Evolutionary conservation across 306 rosid genomes (phyloP).

Genomic region (Pterocarpus santalinus): DNA sequence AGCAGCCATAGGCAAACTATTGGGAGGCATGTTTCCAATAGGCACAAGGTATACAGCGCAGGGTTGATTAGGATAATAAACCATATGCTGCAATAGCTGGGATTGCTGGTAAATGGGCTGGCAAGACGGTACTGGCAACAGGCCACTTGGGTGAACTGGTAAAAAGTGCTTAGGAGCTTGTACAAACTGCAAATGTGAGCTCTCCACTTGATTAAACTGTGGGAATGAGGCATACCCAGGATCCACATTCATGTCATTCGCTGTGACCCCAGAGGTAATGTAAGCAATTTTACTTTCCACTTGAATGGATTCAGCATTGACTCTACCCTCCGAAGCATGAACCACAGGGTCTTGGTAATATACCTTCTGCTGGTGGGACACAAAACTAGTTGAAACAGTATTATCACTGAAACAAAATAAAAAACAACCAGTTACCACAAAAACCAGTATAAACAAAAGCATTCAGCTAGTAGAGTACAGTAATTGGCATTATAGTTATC

Average conservation of each 20-base stretch:
- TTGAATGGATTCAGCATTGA: slow-evolving; percentile 35
- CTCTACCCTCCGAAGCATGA: slow-evolving; percentile 48
- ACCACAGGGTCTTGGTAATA: slow-evolving; percentile 42
- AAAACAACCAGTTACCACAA: slow-evolving; percentile 37
- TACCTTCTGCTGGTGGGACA: slow-evolving; percentile 31
- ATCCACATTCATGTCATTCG: slow-evolving; percentile 30
- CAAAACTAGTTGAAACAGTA: slow-evolving; percentile 29
- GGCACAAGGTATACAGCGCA: slow-evolving; percentile 56
- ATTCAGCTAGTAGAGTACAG: background rate
- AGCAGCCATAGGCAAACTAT: slow-evolving; percentile 46
- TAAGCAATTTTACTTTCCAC: slow-evolving; percentile 39
- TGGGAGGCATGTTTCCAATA: slow-evolving; percentile 51
- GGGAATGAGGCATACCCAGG: slow-evolving; percentile 40
- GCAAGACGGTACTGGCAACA: slow-evolving; percentile 47
- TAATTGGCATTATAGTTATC: background rate
- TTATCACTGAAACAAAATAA: slow-evolving; percentile 49
- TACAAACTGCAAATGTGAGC: slow-evolving; percentile 50
- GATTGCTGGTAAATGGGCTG: slow-evolving; percentile 50
- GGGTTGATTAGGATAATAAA: slow-evolving; percentile 51
- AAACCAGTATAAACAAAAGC: slow-evolving; percentile 6
- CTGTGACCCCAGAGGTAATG: slow-evolving; percentile 40
- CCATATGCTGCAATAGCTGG: slow-evolving; percentile 48
- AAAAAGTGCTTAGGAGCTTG: slow-evolving; percentile 46
- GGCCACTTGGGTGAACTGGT: slow-evolving; percentile 42
- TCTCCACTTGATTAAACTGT: slow-evolving; percentile 52